Conservation (phyloP, 2,329 filamentous ascomycete genomes). For the Scleromitrula shiraiana region DNA sequence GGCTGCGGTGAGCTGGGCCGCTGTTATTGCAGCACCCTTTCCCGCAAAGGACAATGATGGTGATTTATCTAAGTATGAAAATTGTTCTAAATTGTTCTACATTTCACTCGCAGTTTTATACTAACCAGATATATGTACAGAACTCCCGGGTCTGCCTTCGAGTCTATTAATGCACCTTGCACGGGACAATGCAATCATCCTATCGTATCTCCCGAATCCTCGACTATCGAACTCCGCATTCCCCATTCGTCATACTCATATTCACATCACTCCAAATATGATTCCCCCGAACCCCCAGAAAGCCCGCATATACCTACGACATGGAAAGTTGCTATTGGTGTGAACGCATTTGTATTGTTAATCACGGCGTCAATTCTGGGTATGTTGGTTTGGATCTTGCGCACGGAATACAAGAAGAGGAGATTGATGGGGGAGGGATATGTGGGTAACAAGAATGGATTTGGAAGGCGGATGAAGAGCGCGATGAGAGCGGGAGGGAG, state of each 20-base stretch:
- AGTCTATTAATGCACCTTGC: background rate
- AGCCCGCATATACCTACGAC: constrained; percentile 5
- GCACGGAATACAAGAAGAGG: constrained; percentile 5
- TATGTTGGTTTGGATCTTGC: constrained; percentile 5
- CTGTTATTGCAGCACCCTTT: background rate
- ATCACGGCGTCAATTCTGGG: constrained; percentile 6
- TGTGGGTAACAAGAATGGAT: constrained; percentile 5
- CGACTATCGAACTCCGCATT: constrained; percentile 1
- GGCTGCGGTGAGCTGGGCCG: constrained; percentile 2
- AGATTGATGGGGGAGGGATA: background rate
- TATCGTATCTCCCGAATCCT: background rate
- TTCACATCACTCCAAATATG: constrained; percentile 1
- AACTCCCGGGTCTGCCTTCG: background rate
- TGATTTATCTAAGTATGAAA: background rate
- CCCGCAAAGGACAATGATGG: background rate
- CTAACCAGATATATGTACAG: background rate
- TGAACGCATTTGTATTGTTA: constrained; percentile 7
- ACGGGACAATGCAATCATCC: background rate
- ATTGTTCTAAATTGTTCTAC: background rate
- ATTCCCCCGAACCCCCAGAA: background rate
- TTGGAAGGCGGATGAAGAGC: constrained; percentile 9
- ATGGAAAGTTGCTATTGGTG: constrained; percentile 8
- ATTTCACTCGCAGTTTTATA: background rate
- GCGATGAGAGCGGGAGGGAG: background rate
- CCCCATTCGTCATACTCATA: background rate